Evolutionary conservation across 768 basidiomycete genomes (phyloP).

Genomic region (Suillus brevipes): DNA sequence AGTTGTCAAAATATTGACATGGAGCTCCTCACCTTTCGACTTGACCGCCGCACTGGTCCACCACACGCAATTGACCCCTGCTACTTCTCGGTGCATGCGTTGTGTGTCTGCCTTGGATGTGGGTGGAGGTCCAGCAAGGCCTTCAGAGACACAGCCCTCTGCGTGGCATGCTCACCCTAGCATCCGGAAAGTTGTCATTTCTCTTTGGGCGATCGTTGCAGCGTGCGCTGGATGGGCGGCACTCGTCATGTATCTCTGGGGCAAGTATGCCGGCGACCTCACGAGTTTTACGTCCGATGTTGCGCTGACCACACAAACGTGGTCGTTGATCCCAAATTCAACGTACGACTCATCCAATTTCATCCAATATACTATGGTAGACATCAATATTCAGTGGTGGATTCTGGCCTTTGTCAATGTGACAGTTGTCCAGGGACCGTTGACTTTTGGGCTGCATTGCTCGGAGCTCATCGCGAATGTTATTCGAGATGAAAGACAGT

Average conservation of each 20-base stretch:
- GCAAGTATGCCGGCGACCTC: not conserved
- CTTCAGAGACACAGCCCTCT: conserved; percentile 23
- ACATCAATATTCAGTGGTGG: conserved; percentile 25
- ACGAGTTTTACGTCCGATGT: accelerated
- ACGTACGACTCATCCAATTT: too few relatives aligned
- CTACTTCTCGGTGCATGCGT: conserved; percentile 28
- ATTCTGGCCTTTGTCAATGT: conserved; percentile 25
- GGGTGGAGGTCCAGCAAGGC: conserved; percentile 14
- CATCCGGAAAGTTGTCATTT: conserved; percentile 22
- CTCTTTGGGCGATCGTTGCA: conserved; percentile 25
- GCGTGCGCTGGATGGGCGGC: conserved; percentile 26
- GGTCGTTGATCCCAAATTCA: conserved; percentile 28
- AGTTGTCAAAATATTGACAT: conserved; percentile 28
- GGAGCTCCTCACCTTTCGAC: conserved; percentile 35
- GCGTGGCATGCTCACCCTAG: conserved; percentile 30
- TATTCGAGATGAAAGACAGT: conserved; percentile 28
- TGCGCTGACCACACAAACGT: conserved; percentile 3
- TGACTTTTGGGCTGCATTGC: conserved; percentile 31
- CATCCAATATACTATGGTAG: conserved; percentile 20
- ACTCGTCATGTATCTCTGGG: not conserved
- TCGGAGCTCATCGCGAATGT: conserved; percentile 30
- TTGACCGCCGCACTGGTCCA: conserved; percentile 32
- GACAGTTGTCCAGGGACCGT: conserved; percentile 27
- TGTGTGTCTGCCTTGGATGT: conserved; percentile 15
- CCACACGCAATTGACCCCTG: conserved; percentile 23